Percentiles rank a stretch among this genome's conserved stretches.
phyloP scores from a whole-genome alignment of 2,329 filamentous ascomycete species.

The Hymenoscyphus infarciens region DNA sequence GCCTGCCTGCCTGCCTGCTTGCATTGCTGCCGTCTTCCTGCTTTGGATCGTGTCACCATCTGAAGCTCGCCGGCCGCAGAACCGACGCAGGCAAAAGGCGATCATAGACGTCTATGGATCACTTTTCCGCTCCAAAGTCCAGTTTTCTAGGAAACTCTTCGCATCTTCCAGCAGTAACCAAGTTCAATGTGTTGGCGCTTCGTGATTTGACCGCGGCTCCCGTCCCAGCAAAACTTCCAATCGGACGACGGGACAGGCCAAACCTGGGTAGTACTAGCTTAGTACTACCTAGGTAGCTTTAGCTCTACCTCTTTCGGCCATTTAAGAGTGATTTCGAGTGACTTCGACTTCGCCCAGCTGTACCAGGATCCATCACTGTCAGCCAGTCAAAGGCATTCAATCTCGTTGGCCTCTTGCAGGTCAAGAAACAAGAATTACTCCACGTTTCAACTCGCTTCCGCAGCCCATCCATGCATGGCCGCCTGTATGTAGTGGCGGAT shows the following conservation, averaged over 20 bases:
- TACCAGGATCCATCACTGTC: not conserved
- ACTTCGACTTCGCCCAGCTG: not conserved
- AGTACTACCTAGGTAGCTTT: no score
- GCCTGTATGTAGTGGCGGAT: not conserved
- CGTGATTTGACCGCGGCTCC: slow-evolving; percentile 23
- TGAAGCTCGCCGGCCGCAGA: not conserved
- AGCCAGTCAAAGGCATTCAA: not conserved
- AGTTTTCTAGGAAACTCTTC: not conserved
- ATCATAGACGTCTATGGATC: slow-evolving; percentile 5
- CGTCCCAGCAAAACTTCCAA: slow-evolving; percentile 3
- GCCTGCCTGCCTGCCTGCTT: no score
- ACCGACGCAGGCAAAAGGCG: not conserved
- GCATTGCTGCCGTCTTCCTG: not conserved
- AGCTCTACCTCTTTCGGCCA: not conserved
- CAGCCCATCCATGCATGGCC: slow-evolving; percentile 1
- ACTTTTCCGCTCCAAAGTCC: not conserved
- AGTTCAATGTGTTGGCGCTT: slow-evolving; percentile 21
- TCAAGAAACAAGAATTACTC: not conserved
- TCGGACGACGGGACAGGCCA: not conserved
- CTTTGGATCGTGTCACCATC: not conserved
- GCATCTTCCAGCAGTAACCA: not conserved
- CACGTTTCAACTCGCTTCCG: slow-evolving; percentile 2
- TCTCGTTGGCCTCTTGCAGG: not conserved
- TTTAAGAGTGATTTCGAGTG: not conserved
- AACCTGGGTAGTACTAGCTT: not conserved